phyloP scores from a whole-genome alignment of 2,329 filamentous ascomycete genomes.

The Passalora sequoiae region DNA sequence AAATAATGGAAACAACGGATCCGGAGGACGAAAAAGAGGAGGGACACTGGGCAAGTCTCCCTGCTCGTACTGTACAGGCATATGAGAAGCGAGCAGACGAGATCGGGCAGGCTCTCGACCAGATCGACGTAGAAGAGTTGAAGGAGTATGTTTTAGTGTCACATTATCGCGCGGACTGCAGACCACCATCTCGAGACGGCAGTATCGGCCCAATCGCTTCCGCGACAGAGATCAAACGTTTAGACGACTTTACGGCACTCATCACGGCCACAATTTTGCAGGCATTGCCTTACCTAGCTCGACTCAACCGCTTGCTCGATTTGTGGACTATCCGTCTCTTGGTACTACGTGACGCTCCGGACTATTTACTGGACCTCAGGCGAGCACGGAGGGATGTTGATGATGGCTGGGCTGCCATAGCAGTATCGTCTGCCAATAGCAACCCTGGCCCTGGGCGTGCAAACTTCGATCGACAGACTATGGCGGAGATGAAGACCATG shows the following conservation, averaged over 20 bases:
- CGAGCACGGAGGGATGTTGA: conserved; percentile 61
- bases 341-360: conserved; percentile 68
- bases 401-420: conserved; percentile 62
- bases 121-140: conserved; percentile 75
- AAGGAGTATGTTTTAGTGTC: conserved; percentile 81
- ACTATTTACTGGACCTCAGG: conserved; percentile 58
- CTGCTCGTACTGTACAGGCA: conserved; percentile 55
- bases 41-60: conserved; percentile 65
- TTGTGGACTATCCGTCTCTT: conserved; percentile 72
- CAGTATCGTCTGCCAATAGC: conserved; percentile 23
- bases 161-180: conserved; percentile 55
- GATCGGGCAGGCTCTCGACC: conserved; percentile 64
- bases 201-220: conserved; percentile 18
- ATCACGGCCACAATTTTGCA: conserved; percentile 90
- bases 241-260: conserved; percentile 86
- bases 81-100: conserved; percentile 71
- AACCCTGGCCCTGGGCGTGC: neutral
- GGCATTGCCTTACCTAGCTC: conserved; percentile 73
- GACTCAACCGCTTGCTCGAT: conserved; percentile 65
- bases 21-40: conserved; percentile 26
- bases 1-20: conserved; percentile 7
- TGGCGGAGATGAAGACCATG: conserved; percentile 43
- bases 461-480: conserved; percentile 19
- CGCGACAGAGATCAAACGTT: conserved; percentile 33
- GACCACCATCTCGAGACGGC: conserved; percentile 41